Evolutionary conservation across 352 stramenopile species (phyloP).

Genomic region (Phytophthora cryptogea): DNA sequence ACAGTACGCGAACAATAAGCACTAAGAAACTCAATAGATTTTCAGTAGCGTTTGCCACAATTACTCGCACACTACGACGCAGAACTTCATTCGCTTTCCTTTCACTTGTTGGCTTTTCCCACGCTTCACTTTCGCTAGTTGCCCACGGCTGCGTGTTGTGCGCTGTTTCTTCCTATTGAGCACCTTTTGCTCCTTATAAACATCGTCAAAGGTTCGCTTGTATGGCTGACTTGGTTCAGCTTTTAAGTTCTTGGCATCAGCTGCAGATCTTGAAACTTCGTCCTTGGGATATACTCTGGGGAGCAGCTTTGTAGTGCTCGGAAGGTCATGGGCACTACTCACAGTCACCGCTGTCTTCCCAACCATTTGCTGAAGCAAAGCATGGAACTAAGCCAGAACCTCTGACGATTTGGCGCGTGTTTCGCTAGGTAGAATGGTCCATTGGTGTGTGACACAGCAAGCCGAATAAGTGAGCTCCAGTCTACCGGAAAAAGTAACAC

Average conservation of each 20-base stretch:
- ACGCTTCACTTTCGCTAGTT: not conserved
- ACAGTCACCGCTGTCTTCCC: slow-evolving; percentile 19
- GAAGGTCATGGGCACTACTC: slow-evolving; percentile 1
- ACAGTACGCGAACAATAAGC: too few relatives aligned
- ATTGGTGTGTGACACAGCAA: slow-evolving; percentile 42
- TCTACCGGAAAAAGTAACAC: slow-evolving; percentile 38
- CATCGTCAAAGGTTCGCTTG: slow-evolving; percentile 1
- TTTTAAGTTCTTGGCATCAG: not conserved
- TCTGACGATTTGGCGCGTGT: slow-evolving; percentile 37
- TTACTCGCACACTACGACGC: not conserved
- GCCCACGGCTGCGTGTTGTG: not conserved
- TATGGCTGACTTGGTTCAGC: not conserved
- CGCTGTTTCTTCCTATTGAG: slow-evolving; percentile 4
- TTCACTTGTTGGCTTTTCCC: slow-evolving; percentile 2
- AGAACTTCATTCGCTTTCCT: not conserved
- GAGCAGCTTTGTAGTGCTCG: not conserved
- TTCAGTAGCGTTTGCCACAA: not conserved
- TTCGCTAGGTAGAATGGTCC: slow-evolving; percentile 41
- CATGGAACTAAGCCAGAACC: slow-evolving; percentile 31
- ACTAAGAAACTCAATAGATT: not conserved
- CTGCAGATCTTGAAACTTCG: not conserved
- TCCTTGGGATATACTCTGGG: not conserved
- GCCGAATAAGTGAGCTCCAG: slow-evolving; percentile 46
- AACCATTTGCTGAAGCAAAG: slow-evolving; percentile 35
- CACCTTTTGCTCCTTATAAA: slow-evolving; percentile 7